A percentile compares a stretch with the other conserved stretches of the same genome.
These are phyloP conservation scores for Cryptococcus sp. DNA, from an alignment of 1,284 basidiomycete genomes.

Conservation along the genomic window DNA sequence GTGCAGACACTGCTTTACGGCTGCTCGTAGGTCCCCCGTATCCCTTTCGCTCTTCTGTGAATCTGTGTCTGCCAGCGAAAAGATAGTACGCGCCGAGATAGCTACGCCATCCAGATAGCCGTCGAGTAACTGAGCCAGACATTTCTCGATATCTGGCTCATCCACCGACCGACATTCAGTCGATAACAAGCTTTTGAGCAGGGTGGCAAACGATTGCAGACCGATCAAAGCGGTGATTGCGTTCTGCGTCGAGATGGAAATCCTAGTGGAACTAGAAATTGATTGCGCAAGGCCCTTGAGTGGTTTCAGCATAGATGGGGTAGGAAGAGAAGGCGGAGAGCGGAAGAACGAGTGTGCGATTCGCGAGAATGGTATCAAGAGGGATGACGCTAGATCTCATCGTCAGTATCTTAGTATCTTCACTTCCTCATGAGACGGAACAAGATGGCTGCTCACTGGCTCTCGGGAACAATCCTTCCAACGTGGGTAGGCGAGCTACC, in stretches of 20 bases:
- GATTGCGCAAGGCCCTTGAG: background rate
- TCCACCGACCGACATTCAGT: background rate
- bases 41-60: background rate
- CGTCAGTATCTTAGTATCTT: background rate
- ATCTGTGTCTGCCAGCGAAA: background rate
- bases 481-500: conserved; percentile 3
- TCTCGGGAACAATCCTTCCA: conserved; percentile 9
- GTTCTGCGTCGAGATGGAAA: too few relatives aligned
- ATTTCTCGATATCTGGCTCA: background rate
- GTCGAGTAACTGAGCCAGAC: background rate
- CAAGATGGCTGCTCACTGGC: conserved; percentile 2
- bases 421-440: background rate
- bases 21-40: conserved; percentile 3
- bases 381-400: conserved; percentile 1
- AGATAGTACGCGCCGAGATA: conserved; percentile 7
- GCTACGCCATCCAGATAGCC: conserved; percentile 7
- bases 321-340: background rate
- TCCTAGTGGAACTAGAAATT: background rate
- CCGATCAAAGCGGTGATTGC: conserved; percentile 3
- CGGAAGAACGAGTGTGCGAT: background rate
- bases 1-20: conserved; percentile 12
- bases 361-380: conserved; percentile 2
- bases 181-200: conserved; percentile 6
- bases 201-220: conserved; percentile 15
- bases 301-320: background rate